Evolutionary conservation across 495 filamentous ascomycete species (phyloP), one percentile per base, ranked within the genome.

Genomic region (Echria macrotheca): DNA sequence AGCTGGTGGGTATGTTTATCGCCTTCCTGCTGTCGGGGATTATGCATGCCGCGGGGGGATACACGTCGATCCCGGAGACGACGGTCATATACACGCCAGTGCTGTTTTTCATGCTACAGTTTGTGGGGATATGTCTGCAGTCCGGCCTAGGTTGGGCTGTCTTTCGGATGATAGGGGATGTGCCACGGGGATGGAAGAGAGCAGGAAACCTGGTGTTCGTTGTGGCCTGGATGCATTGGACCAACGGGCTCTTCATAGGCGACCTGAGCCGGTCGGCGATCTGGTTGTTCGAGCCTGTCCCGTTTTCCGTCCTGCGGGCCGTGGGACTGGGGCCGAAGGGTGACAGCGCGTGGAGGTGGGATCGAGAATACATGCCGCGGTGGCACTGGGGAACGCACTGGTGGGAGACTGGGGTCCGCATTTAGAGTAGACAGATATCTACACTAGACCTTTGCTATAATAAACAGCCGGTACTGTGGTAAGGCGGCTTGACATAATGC

Each of bases 201-300:
- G 42, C 61, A 0, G 74, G 66, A 0, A 88, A 87, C 53, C 48
- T 76, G 0, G 9, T 67, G 0, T 79, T 80, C 44, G 74, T 76
- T 2, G 33, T 74, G 5, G 50, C 40, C 3, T 90, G 85, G 85
- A 63, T 86, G 37, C 66, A 74, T 4, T 43, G 64, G n/a, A 83
- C 84, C 0, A 71, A 70, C 3, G 56, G 59, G 55, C 50, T 62
- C 24, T 54, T 81, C 1, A 61, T 82, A 7, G 80, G 87, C 63
- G 86, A 90, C 44, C 79, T 87, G 57, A 66, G 74, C 0, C 64
- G 70, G 10, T 75, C 74, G 0, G 83, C 79, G 0, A 29, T 88
- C 6, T 89, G 81, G 79, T 48, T 86, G 14, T 79, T 73, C 51
- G 83, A 88, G 64, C 84, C 84, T 0, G 63, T 89, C n/a, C 86